Evolutionary conservation across 805 yeast genomes (phyloP).

Genomic region (Yarrowia sp.): DNA sequence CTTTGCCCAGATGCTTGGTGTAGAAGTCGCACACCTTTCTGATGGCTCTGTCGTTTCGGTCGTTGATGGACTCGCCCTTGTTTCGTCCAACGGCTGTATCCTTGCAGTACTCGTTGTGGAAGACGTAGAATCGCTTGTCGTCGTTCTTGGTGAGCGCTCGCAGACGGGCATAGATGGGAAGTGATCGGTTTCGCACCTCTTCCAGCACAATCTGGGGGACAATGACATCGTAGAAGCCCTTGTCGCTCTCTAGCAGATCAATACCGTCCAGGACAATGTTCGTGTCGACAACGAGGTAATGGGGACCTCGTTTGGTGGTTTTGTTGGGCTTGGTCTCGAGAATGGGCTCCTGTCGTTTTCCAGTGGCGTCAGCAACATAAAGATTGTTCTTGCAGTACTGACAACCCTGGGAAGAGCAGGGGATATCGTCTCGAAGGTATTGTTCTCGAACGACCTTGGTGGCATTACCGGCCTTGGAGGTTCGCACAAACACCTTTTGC

Average conservation of each 20-base stretch:
- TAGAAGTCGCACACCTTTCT: slow-evolving; percentile 73
- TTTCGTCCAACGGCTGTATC: slow-evolving; percentile 63
- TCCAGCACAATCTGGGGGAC: slow-evolving; percentile 94
- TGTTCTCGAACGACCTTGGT: slow-evolving; percentile 91
- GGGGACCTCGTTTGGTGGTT: slow-evolving; percentile 52
- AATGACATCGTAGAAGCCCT: slow-evolving; percentile 81
- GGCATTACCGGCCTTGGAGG: slow-evolving; percentile 79
- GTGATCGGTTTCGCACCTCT: slow-evolving; percentile 82
- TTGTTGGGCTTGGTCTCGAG: slow-evolving; percentile 59
- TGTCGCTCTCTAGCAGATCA: slow-evolving; percentile 75
- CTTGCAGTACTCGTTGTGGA: slow-evolving; percentile 85
- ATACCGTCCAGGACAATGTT: slow-evolving; percentile 84
- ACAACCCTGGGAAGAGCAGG: slow-evolving; percentile 79
- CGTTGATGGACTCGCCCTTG: slow-evolving; percentile 72
- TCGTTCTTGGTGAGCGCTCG: slow-evolving; percentile 69
- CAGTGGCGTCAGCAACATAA: slow-evolving; percentile 58
- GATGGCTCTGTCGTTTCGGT: slow-evolving; percentile 88
- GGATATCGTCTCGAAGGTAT: slow-evolving; percentile 85
- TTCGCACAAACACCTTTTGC: slow-evolving; percentile 80
- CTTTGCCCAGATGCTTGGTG: slow-evolving; percentile 52
- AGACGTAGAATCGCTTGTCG: slow-evolving; percentile 80
- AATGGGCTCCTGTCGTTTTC: slow-evolving; percentile 62
- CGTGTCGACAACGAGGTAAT: slow-evolving; percentile 82
- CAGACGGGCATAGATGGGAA: slow-evolving; percentile 82
- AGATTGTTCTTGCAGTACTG: slow-evolving; percentile 52